Evolutionary conservation across 257 asterid species (phyloP).

Genomic region (Solanum boliviense): DNA sequence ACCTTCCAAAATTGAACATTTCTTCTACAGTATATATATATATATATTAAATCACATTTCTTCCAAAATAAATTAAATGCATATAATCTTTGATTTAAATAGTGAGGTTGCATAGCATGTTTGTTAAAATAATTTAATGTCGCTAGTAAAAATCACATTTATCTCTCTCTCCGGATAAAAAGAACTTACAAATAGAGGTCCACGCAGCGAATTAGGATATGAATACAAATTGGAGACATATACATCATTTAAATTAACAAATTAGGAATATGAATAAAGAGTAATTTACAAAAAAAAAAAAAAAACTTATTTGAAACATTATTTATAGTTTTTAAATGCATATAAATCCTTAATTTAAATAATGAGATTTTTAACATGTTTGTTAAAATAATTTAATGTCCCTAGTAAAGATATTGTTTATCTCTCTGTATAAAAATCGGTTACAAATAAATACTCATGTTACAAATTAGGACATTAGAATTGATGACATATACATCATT

Average conservation of each 20-base stretch:
- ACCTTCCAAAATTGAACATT: too few relatives aligned
- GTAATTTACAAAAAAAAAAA: neutral
- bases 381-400: neutral
- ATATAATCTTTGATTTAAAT: too few relatives aligned
- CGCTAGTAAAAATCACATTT: too few relatives aligned
- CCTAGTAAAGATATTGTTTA: neutral
- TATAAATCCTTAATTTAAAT: neutral
- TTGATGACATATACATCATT: too few relatives aligned
- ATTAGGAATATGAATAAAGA: neutral
- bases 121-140: too few relatives aligned
- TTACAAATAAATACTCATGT: neutral
- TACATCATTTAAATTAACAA: neutral
- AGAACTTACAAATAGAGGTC: neutral
- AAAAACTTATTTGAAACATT: neutral
- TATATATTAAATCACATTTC: too few relatives aligned
- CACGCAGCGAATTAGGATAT: neutral
- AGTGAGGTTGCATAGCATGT: too few relatives aligned
- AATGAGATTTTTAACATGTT: neutral
- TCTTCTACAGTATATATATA: neutral
- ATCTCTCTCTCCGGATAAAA: too few relatives aligned
- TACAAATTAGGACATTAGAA: too few relatives aligned
- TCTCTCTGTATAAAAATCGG: neutral
- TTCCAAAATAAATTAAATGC: too few relatives aligned
- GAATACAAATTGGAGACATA: neutral
- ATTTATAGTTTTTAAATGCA: neutral